These are phyloP conservation scores for Pseudevernia furfuracea DNA, from an alignment of 495 filamentous ascomycete genomes.

Conservation along the genomic window DNA sequence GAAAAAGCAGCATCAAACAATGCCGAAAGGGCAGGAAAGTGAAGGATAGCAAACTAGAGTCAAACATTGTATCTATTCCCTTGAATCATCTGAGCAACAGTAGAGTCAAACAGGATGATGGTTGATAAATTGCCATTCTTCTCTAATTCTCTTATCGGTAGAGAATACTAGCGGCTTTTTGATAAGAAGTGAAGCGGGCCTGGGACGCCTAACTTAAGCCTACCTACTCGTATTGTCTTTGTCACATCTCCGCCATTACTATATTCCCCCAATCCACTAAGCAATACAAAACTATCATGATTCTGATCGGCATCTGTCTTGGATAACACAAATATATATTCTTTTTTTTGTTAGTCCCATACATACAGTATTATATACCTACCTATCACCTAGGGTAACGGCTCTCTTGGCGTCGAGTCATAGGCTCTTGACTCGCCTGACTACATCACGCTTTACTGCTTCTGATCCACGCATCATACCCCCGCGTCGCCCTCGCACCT, in stretches of 20 bases:
- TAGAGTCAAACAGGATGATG: too few species aligned
- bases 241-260: too few species aligned
- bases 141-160: neutral
- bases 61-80: neutral
- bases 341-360: neutral
- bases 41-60: neutral
- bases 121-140: too few species aligned
- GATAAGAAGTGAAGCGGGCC: constrained; percentile 1
- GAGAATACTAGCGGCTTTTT: neutral
- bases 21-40: neutral
- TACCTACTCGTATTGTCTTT: too few species aligned
- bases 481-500: constrained; percentile 1
- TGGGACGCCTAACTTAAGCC: too few species aligned
- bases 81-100: neutral
- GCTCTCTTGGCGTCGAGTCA: constrained; percentile 16
- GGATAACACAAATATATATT: neutral
- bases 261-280: too few species aligned
- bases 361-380: constrained; percentile 1
- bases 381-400: constrained; percentile 6
- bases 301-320: neutral
- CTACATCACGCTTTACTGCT: constrained; percentile 18
- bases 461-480: constrained; percentile 13
- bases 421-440: constrained; percentile 13
- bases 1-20: neutral
- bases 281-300: neutral